phyloP scores from a whole-genome alignment of 2,329 filamentous ascomycete genomes.

The Penicillium glabrum region DNA sequence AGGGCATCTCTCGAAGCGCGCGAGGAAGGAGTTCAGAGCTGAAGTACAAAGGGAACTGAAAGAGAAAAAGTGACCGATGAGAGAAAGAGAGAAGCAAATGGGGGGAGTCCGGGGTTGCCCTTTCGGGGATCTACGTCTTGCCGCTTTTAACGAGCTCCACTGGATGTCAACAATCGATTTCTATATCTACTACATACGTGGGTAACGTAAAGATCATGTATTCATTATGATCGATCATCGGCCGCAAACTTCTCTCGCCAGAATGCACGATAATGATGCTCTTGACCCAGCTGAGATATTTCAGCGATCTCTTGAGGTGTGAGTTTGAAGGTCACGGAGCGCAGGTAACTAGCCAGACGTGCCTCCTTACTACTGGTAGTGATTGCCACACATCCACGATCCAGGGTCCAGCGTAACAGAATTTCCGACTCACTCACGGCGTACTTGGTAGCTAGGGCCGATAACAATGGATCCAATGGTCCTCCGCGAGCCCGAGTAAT shows the following conservation, averaged over 20 bases:
- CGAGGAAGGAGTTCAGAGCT: background rate
- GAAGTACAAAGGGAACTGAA: background rate
- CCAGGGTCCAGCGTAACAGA: conserved; percentile 59
- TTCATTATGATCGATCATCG: conserved; percentile 41
- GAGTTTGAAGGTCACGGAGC: conserved; percentile 57
- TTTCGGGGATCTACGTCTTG: conserved; percentile 8
- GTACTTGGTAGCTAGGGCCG: conserved; percentile 59
- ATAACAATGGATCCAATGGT: conserved; percentile 55
- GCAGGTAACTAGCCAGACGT: conserved; percentile 58
- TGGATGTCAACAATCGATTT: background rate
- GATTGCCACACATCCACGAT: conserved; percentile 59
- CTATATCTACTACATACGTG: background rate
- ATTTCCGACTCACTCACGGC: conserved; percentile 59
- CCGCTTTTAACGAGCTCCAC: conserved; percentile 10
- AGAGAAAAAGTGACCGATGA: background rate
- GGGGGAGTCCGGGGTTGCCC: conserved; percentile 13
- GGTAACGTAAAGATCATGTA: background rate
- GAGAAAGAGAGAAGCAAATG: background rate
- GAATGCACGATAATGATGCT: conserved; percentile 54
- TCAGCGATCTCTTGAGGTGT: conserved; percentile 58
- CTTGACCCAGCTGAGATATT: conserved; percentile 49
- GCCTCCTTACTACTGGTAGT: conserved; percentile 63
- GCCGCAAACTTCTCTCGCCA: conserved; percentile 51
- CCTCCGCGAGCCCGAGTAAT: conserved; percentile 56
- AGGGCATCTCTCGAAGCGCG: conserved; percentile 15